phyloP scores from a whole-genome alignment of 805 yeast genomes.

The Dipodascopsis uninucleata region DNA sequence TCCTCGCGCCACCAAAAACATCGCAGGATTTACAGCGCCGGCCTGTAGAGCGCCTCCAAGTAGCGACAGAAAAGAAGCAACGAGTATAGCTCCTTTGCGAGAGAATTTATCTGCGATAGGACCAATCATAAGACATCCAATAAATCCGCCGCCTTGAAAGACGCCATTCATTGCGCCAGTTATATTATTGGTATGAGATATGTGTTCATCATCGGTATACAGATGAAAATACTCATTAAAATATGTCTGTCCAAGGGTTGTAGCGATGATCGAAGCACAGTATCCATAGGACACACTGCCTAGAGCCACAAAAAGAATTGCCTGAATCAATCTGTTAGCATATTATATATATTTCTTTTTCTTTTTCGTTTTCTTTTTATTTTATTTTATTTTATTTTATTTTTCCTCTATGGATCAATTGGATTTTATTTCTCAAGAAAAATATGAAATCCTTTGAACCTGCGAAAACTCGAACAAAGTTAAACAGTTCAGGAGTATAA shows the following conservation, averaged over 20 bases:
- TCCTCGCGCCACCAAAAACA: slow-evolving; percentile 17
- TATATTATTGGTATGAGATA: slow-evolving; percentile 13
- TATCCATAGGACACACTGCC: too few relatives aligned
- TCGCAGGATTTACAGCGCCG: slow-evolving; percentile 12
- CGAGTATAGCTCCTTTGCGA: slow-evolving; percentile 9
- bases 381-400: too few relatives aligned
- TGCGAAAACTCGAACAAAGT: too few relatives aligned
- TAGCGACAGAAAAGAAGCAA: slow-evolving; percentile 5
- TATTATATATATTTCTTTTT: too few relatives aligned
- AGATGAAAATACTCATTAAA: slow-evolving; percentile 9
- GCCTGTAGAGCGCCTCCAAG: slow-evolving; percentile 18
- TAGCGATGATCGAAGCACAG: slow-evolving; percentile 9
- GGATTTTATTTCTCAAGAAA: too few relatives aligned
- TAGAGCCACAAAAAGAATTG: too few relatives aligned
- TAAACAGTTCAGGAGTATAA: too few relatives aligned
- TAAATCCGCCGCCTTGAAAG: slow-evolving; percentile 15
- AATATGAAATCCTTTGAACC: too few relatives aligned
- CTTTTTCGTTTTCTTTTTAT: too few relatives aligned
- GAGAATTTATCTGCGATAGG: slow-evolving; percentile 13
- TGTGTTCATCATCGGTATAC: slow-evolving; percentile 8
- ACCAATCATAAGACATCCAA: slow-evolving; percentile 12
- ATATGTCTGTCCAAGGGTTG: slow-evolving; percentile 16
- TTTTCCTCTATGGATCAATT: too few relatives aligned
- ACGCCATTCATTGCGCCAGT: slow-evolving; percentile 17
- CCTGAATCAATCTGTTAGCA: too few relatives aligned